Conservation (phyloP, 352 stramenopile species). For the Peronospora farinosa region DNA sequence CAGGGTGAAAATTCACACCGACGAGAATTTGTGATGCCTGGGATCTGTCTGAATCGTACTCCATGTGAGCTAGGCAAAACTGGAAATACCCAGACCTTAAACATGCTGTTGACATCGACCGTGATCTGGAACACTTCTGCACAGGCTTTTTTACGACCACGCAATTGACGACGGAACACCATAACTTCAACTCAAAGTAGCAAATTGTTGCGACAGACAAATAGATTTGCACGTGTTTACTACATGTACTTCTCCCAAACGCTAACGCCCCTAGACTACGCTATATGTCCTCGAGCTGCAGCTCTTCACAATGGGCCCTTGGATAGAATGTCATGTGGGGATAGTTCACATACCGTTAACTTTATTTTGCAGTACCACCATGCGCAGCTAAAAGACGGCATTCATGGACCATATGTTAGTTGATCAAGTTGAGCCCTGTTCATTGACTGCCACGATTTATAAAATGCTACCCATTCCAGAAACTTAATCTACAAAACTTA, state of each 20-base stretch:
- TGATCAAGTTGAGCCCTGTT: slow-evolving; percentile 58
- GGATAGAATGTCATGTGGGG: too few species aligned
- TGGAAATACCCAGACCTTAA: slow-evolving; percentile 67
- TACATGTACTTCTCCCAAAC: background rate
- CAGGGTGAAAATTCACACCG: slow-evolving; percentile 39
- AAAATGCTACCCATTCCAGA: slow-evolving; percentile 55
- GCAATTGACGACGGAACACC: too few species aligned
- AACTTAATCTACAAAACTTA: too few species aligned
- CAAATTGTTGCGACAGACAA: slow-evolving; percentile 72
- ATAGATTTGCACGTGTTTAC: slow-evolving; percentile 29
- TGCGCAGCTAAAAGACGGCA: slow-evolving; percentile 79
- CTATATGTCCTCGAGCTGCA: slow-evolving; percentile 6
- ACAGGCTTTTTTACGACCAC: too few species aligned
- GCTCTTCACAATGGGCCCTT: slow-evolving; percentile 28
- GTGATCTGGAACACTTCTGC: too few species aligned
- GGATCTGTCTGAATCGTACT: slow-evolving; percentile 68
- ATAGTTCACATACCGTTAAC: slow-evolving; percentile 84
- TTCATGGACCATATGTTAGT: slow-evolving; percentile 18
- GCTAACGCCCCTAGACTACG: background rate
- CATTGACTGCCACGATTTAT: slow-evolving; percentile 21
- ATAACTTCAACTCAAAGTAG: slow-evolving; percentile 84
- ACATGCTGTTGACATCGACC: too few species aligned
- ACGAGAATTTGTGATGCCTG: slow-evolving; percentile 64
- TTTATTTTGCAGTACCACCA: slow-evolving; percentile 36
- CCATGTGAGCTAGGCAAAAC: slow-evolving; percentile 91